Base-by-base conservation (phyloP, 192 early-diverging fungal species). In the Backusella tuberculispora region DNA sequence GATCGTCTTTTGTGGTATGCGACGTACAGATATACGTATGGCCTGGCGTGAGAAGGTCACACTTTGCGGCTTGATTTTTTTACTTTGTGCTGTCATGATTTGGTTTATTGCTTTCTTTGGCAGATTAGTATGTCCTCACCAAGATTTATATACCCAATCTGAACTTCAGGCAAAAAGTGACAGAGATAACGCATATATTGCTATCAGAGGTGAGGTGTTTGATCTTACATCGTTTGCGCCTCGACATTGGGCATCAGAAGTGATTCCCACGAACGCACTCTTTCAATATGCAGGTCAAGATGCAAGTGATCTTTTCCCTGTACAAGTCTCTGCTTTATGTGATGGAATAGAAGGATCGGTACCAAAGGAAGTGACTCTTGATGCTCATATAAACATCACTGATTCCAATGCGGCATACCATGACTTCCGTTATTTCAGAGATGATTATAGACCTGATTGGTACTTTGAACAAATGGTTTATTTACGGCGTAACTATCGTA, bases 11-110 rank as follows among this genome's bases (percentile, higher is more conserved):
- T 93, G 93, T 17, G 87, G 90, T 38, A 94, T 96, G 89, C 85
- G 88, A 78, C 86, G 89, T 71, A 84, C 84, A 34, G 93, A 94
- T 76, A 87, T 95, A 66, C 92, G 90, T 34, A 89, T 94, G 86
- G 98, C 98, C 13, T 99, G 98, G 98, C 88, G 98, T 69, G 98
- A 99, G 81, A 98, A 99, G 80, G 89, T 96, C 5, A 92, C 98
- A 2, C 86, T 99, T 15, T 96, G 95, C 75, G 72, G 92, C 73
- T 80, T 99, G 72, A 95, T 97, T 48, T 83, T 90, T 40, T 84
- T 95, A 50, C 77, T 97, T 63, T 94, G 92, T 63, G 86, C 79
- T 12, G 78, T 88, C 75, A 91, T 97, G 73, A 85, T 98, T 42
- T 97, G 98, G 83, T 92, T 96, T 73, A 97, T 95, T 71, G 93